Base-by-base conservation (phyloP, 257 asterid genomes). In the Orobanche coerulescens region DNA sequence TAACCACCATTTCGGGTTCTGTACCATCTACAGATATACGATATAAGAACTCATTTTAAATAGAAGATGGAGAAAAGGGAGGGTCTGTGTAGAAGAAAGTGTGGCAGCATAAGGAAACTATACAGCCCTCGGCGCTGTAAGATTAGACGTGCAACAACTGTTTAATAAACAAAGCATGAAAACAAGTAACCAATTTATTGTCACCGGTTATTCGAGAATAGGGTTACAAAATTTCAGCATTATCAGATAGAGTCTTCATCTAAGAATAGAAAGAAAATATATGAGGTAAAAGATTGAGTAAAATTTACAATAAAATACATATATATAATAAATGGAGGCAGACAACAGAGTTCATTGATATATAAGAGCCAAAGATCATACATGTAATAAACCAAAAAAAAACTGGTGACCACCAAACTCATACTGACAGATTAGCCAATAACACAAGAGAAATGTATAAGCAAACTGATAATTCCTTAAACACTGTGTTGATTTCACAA, bases 1-100 rank as follows among this genome's bases (percentile, higher is more conserved):
- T 84, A 65, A 11, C 71, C 73, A 88, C 92, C 15, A 73, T 70
- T 50, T 74, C 88, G 20, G 93, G 84, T 66, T 88, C 93, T 60
- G 79, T 72, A 61, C 96, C 94, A 78, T 84, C 98, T 91, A 61
- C 51, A 73, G 59, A 40, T 78, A 26, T 55, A 62, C 59, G 12
- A 75, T 23, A 47, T 26, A 58, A 71, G 49, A 60, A 55, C 25
- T 12, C 64, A 71, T 61, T 49, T 23, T 36, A 52, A 73, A 15
- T 34, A 46, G 13, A 48, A 47, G 39, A 64, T 33, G 66, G 47
- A 37, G 51, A 37, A 37, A 62, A 31, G 36, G 61, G 50, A 65
- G 62, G 18, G 26, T 22, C 26, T 34, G 57, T 7, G 49, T 54
- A 6, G 48, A 13, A 42, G 48, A 18, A 69, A 54, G 7, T 48